phyloP scores from a whole-genome alignment of 2,329 filamentous ascomycete genomes.

The Colletotrichum tabaci region DNA sequence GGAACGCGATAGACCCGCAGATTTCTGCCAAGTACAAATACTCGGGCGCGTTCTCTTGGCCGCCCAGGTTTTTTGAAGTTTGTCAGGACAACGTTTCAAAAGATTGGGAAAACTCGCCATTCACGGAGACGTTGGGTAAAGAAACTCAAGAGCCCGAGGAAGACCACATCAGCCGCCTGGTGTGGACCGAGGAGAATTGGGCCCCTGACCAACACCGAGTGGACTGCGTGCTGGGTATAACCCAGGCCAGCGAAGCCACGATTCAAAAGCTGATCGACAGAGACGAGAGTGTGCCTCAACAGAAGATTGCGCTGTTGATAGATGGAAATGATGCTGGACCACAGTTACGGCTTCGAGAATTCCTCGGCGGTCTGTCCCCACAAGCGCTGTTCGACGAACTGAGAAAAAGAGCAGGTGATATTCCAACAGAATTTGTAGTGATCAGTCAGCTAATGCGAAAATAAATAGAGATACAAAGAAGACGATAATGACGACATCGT shows the following conservation, averaged over 20 bases:
- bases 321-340: background rate
- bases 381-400: background rate
- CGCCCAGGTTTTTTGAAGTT: background rate
- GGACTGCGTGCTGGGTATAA: conserved; percentile 1
- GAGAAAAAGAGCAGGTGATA: background rate
- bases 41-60: conserved; percentile 1
- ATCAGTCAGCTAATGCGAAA: background rate
- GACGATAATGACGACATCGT: background rate
- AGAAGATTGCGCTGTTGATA: background rate
- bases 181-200: background rate
- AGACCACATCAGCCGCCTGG: background rate
- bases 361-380: background rate
- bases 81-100: background rate
- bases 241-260: background rate
- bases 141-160: background rate
- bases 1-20: background rate
- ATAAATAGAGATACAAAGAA: background rate
- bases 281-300: background rate
- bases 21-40: too few relatives aligned
- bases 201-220: background rate
- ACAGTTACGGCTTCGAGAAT: background rate
- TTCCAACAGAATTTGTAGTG: accelerated
- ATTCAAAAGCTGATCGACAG: background rate
- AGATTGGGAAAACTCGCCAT: background rate
- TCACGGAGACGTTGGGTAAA: background rate